phyloP scores from a whole-genome alignment of 179 eudicot genomes.

The Spergularia azorica region DNA sequence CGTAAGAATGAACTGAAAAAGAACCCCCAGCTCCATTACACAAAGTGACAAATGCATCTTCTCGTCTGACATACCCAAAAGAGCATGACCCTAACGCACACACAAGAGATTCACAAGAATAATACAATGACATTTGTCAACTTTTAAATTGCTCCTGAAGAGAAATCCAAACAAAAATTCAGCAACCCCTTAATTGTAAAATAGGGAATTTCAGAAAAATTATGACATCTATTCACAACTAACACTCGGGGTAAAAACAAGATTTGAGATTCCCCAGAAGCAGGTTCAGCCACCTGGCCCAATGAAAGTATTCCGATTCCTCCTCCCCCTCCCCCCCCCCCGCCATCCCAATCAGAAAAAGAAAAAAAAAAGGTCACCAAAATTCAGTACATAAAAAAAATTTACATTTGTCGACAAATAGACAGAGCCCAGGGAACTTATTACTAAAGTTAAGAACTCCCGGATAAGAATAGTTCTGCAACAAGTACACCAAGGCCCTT shows the following conservation, averaged over 20 bases:
- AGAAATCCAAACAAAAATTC: neutral
- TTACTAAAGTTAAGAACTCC: no score
- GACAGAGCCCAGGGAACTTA: no score
- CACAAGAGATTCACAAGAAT: neutral
- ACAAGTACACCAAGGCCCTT: no score
- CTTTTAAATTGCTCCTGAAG: neutral
- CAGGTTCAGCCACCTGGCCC: no score
- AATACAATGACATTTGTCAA: neutral
- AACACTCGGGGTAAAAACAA: neutral
- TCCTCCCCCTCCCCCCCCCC: no score
- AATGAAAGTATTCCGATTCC: no score
- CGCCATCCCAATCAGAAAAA: no score
- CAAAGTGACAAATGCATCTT: neutral
- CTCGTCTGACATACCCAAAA: neutral
- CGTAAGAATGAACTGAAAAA: neutral
- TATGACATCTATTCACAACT: neutral
- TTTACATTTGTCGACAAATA: no score
- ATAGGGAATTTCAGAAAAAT: neutral
- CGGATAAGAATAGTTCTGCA: no score
- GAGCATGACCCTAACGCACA: neutral
- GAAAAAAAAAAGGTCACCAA: no score
- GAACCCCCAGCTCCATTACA: neutral
- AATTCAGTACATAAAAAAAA: no score
- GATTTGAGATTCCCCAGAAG: no score
- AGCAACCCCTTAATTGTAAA: neutral